A percentile compares a stretch with the other conserved stretches of the same genome.
Conservation (phyloP, 1,284 basidiomycete species). For the Inonotus hispidus region DNA sequence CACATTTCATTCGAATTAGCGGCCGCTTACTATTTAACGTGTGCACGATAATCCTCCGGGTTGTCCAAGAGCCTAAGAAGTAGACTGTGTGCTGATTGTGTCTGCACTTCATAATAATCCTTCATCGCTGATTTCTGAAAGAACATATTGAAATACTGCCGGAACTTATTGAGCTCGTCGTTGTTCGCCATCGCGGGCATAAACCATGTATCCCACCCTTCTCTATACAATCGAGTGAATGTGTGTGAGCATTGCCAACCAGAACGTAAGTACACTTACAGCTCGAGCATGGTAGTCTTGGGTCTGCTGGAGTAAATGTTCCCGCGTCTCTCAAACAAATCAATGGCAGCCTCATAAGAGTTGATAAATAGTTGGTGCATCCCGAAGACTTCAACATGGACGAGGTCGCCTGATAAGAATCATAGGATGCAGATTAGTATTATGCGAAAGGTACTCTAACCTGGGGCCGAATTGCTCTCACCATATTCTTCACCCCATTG, state of each 20-base stretch:
- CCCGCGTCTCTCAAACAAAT: slow-evolving; percentile 37
- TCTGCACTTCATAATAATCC: background rate
- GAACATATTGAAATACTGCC: slow-evolving; percentile 2
- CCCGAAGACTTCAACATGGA: slow-evolving; percentile 31
- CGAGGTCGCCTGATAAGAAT: slow-evolving; percentile 24
- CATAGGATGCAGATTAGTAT: too few species aligned
- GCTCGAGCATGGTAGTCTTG: slow-evolving; percentile 37
- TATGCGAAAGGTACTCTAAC: too few species aligned
- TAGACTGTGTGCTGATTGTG: background rate
- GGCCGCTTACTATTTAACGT: background rate
- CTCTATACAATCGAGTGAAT: too few species aligned
- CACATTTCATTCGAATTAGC: too few species aligned
- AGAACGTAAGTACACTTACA: slow-evolving; percentile 23
- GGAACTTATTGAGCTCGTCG: slow-evolving; percentile 1
- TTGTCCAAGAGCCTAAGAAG: background rate
- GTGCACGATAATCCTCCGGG: background rate
- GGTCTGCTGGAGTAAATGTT: slow-evolving; percentile 35
- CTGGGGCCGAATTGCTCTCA: too few species aligned
- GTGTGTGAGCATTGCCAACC: too few species aligned
- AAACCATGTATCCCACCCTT: background rate
- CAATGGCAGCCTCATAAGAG: slow-evolving; percentile 29
- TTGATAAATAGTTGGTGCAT: slow-evolving; percentile 33
- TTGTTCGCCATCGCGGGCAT: slow-evolving; percentile 1
- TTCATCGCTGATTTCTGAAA: background rate
- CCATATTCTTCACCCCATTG: slow-evolving; percentile 38